phyloP scores from a whole-genome alignment of 164 flowering plant species.

The Berberis thunbergii region DNA sequence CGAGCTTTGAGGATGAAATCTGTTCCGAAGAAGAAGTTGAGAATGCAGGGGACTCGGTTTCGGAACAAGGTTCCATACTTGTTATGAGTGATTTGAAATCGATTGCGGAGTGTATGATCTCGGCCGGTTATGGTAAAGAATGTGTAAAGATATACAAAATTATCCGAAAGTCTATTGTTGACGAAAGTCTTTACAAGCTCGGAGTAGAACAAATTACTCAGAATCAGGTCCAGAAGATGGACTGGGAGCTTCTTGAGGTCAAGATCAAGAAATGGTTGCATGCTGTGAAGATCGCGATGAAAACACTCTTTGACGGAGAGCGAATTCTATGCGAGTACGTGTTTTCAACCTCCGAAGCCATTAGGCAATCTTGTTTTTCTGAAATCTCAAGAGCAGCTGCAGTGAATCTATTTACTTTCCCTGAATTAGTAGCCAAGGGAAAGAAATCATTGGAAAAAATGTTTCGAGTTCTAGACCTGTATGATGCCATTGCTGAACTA shows the following conservation, averaged over 20 bases:
- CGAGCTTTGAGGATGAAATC: conserved; percentile 26
- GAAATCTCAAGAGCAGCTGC: conserved; percentile 57
- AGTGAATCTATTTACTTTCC: conserved; percentile 35
- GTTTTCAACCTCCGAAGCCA: conserved; percentile 34
- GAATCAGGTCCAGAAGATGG: conserved; percentile 37
- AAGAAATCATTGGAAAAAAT: conserved; percentile 52
- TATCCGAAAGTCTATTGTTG: conserved; percentile 51
- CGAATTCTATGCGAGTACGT: conserved; percentile 57
- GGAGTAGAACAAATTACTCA: conserved; percentile 36
- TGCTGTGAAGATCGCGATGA: conserved; percentile 39
- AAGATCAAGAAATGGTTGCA: conserved; percentile 51
- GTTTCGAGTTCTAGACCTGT: conserved; percentile 50
- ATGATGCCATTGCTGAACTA: conserved; percentile 32
- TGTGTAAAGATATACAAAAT: conserved; percentile 41
- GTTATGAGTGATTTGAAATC: conserved; percentile 42
- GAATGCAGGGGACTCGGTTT: conserved; percentile 23
- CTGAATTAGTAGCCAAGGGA: conserved; percentile 37
- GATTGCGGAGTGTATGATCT: conserved; percentile 68
- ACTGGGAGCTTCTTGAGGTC: conserved; percentile 43
- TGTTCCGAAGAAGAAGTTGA: conserved; percentile 26
- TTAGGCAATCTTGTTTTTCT: conserved; percentile 48
- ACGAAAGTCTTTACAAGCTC: conserved; percentile 48
- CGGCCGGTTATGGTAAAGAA: conserved; percentile 57
- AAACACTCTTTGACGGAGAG: conserved; percentile 61
- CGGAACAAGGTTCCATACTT: conserved; percentile 26